Evolutionary conservation across 1,284 basidiomycete species (phyloP), one percentile per base, ranked within the genome.

Genomic region (Puccinia triticina): DNA sequence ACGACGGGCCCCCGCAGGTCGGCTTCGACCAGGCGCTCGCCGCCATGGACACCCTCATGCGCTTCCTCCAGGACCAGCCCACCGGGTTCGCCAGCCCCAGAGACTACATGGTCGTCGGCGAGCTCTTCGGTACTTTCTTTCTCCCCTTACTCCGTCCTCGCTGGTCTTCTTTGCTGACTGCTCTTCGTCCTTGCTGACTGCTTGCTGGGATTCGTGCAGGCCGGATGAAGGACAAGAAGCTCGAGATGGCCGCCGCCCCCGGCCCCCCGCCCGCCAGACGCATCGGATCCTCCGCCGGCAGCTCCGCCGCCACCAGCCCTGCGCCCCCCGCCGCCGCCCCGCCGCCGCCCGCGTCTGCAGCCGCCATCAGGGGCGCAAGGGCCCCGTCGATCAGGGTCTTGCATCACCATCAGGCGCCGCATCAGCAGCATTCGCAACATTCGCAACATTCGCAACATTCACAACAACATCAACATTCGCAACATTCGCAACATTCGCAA

Each of bases 81-180:
- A 81, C 79, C 11, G 74, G 79, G 48, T 81, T 81, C 34, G 79
- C 79, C 11, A 73, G 71, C 5, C 79, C 79, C 16, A 37, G 79
- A 43, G 79, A 81, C 66, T 81, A 81, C 46, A 81, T 81, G 79
- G 79, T 81, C 21, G 79, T 81, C 34, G 79, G 79, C n/a, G 79
- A 81, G 66, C 46, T 81, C 29, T 81, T 81, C 66, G 79, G 79
- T 81, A 48, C 67, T 26, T 43, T 26, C 40, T 34, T 59, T 59
- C 34, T 12, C 34, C 21, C 18, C 34, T 78, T 34, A 53, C 11
- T 40, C 23, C 43, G 34, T 10, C 23, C 26, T 57, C 32, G 7
- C 11, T 29, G 12, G 3, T 55, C 67, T 29, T 21, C 34, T n/a
- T 26, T 48, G 40, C 4, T 37, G 53, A 77, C 43, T n/a, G n/a